phyloP scores from a whole-genome alignment of 2,329 filamentous ascomycete genomes.

The Exophiala sp. region DNA sequence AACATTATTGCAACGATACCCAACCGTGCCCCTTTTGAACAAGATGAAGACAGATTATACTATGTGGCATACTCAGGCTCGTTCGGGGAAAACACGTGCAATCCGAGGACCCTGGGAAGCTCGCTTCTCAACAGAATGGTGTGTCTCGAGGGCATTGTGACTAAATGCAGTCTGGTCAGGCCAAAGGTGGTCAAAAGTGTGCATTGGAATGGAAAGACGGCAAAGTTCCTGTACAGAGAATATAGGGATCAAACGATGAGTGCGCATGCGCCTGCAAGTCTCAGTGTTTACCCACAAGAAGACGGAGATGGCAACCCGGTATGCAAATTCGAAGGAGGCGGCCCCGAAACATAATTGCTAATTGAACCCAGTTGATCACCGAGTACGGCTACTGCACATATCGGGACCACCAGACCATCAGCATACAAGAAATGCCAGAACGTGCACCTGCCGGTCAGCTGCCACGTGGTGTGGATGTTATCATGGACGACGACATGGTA shows the following conservation, averaged over 20 bases:
- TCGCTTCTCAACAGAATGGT: slow-evolving; percentile 93
- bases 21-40: slow-evolving; percentile 68
- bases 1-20: slow-evolving; percentile 77
- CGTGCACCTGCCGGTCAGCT: slow-evolving; percentile 90
- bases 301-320: slow-evolving; percentile 85
- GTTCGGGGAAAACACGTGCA: slow-evolving; percentile 91
- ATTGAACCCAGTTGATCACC: slow-evolving; percentile 60
- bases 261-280: slow-evolving; percentile 73
- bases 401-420: slow-evolving; percentile 93
- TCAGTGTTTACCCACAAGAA: slow-evolving; percentile 88
- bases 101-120: slow-evolving; percentile 85
- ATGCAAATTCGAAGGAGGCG: slow-evolving; percentile 25
- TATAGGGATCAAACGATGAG: slow-evolving; percentile 98
- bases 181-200: slow-evolving; percentile 98
- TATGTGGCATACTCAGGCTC: slow-evolving; percentile 97
- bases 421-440: slow-evolving; percentile 99
- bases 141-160: slow-evolving; percentile 94
- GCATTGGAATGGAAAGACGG: slow-evolving; percentile 83
- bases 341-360: slow-evolving; percentile 9
- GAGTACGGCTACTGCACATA: slow-evolving; percentile 97
- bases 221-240: slow-evolving; percentile 80
- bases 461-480: slow-evolving; percentile 89
- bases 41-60: slow-evolving; percentile 69
- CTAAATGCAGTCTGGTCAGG: slow-evolving; percentile 86
- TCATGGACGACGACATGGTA: slow-evolving; percentile 92